Conservation (phyloP, 1,139 yeast species). For the Hansenula anomala region DNA sequence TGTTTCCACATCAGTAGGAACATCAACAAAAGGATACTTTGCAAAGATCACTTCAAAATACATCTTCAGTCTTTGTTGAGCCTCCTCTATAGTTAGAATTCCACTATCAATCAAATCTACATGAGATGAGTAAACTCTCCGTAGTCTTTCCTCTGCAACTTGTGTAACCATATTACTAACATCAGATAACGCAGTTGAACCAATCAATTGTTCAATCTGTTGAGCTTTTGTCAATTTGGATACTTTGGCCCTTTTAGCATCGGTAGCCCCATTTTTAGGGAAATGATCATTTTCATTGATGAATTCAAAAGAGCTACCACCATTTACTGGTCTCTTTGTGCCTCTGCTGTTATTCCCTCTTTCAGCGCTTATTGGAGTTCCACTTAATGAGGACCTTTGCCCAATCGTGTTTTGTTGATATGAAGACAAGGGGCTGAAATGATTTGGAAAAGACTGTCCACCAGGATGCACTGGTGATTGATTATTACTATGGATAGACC, state of each 20-base stretch:
- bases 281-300: conserved; percentile 6
- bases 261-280: not conserved
- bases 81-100: conserved; percentile 44
- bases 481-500: not conserved
- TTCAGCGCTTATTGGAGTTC: not conserved
- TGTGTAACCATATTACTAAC: conserved; percentile 32
- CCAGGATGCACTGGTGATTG: not conserved
- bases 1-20: conserved; percentile 40
- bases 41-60: conserved; percentile 38
- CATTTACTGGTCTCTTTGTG: not conserved
- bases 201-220: conserved; percentile 16
- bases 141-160: conserved; percentile 38
- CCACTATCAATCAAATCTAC: conserved; percentile 46
- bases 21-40: conserved; percentile 49
- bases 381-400: not conserved
- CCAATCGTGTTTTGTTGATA: not conserved
- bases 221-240: conserved; percentile 8
- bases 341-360: not conserved
- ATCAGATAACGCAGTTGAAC: conserved; percentile 23
- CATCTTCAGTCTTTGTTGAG: conserved; percentile 38
- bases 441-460: not conserved
- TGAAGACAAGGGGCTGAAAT: not conserved
- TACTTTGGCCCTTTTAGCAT: not conserved
- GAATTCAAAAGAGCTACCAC: conserved; percentile 3
- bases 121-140: conserved; percentile 13